Conservation (phyloP, 306 rosid genomes). For the Vigna hirtella region DNA sequence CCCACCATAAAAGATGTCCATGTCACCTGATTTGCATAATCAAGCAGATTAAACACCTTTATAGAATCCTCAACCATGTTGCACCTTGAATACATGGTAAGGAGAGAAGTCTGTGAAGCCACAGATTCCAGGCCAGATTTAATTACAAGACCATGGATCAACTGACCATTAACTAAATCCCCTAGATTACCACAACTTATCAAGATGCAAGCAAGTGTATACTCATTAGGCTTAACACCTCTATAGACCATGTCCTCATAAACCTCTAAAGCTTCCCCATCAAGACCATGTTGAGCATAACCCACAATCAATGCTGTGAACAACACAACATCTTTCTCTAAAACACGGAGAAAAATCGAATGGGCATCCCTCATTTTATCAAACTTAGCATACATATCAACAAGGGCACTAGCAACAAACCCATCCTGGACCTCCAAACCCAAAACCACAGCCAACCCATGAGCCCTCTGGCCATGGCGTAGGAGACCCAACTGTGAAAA, state of each 20-base stretch:
- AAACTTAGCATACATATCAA: conserved; percentile 73
- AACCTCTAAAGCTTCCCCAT: conserved; percentile 57
- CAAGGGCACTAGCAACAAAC: conserved; percentile 70
- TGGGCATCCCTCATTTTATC: conserved; percentile 61
- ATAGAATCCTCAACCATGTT: conserved; percentile 64
- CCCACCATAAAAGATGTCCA: conserved; percentile 80
- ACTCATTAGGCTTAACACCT: conserved; percentile 66
- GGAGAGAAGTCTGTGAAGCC: conserved; percentile 71
- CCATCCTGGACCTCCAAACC: conserved; percentile 64
- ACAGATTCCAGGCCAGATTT: conserved; percentile 69
- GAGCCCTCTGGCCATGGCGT: conserved; percentile 57
- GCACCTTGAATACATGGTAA: conserved; percentile 74
- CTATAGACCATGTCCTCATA: conserved; percentile 55
- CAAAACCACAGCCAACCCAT: conserved; percentile 71
- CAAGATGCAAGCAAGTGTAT: conserved; percentile 65
- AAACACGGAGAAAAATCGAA: conserved; percentile 61
- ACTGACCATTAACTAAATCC: conserved; percentile 58
- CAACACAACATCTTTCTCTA: conserved; percentile 73
- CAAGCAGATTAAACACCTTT: conserved; percentile 56
- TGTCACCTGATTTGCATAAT: conserved; percentile 66
- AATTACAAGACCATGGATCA: conserved; percentile 66
- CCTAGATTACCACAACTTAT: conserved; percentile 63
- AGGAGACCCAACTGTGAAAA: conserved; percentile 57
- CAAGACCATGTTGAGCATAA: conserved; percentile 59
- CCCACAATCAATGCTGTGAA: conserved; percentile 76